phyloP scores from a whole-genome alignment of 345 rosid species.

The Eucalyptus guilfoylei region DNA sequence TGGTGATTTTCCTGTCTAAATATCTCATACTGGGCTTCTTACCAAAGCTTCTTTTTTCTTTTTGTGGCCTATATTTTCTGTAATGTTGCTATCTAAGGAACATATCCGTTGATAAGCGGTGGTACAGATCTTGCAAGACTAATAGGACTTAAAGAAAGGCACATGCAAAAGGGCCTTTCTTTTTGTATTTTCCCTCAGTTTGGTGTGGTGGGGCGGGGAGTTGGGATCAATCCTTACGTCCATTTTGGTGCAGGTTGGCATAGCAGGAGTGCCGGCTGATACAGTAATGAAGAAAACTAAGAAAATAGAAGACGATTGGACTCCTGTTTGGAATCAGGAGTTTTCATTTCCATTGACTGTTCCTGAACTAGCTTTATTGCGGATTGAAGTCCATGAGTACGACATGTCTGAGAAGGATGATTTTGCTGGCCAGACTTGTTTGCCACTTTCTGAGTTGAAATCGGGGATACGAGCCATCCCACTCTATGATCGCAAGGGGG shows the following conservation, averaged over 20 bases:
- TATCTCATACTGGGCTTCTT: neutral
- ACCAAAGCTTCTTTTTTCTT: neutral
- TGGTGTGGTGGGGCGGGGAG: neutral
- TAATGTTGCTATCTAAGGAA: neutral
- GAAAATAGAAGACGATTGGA: constrained; percentile 24
- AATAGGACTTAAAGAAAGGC: neutral
- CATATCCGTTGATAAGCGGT: neutral
- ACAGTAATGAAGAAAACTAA: neutral
- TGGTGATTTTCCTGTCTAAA: neutral
- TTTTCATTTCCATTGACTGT: constrained; percentile 32
- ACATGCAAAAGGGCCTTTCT: neutral
- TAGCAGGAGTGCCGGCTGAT: constrained; percentile 42
- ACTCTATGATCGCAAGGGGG: constrained; percentile 23
- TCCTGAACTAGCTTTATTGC: constrained; percentile 29
- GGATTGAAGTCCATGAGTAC: constrained; percentile 34
- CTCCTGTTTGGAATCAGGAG: constrained; percentile 32
- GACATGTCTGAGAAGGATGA: constrained; percentile 41
- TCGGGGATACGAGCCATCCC: constrained; percentile 47
- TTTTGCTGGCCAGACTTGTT: constrained; percentile 44
- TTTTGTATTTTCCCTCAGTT: neutral
- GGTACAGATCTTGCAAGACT: neutral
- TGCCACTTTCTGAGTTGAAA: constrained; percentile 45
- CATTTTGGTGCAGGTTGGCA: constrained; percentile 26
- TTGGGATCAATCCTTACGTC: neutral
- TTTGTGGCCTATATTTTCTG: neutral